Evolutionary conservation across 345 rosid genomes (phyloP).

Genomic region (Lepidium aucheri): DNA sequence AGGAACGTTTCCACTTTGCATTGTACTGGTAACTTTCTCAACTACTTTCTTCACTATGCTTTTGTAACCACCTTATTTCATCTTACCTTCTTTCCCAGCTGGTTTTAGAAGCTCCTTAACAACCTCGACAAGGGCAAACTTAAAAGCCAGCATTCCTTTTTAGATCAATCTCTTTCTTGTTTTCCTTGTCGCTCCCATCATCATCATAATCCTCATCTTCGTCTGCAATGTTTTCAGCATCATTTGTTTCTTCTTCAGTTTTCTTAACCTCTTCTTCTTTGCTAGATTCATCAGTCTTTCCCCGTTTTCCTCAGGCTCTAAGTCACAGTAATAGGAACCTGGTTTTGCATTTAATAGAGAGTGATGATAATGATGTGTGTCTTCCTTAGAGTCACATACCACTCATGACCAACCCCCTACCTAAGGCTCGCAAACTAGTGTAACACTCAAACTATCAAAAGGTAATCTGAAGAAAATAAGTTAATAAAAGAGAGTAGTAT

Average conservation of each 20-base stretch:
- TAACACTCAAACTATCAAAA: background rate
- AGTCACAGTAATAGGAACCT: conserved; percentile 32
- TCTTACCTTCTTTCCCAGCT: conserved; percentile 83
- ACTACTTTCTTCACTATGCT: conserved; percentile 90
- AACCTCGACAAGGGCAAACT: conserved; percentile 80
- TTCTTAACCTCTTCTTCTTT: conserved; percentile 34
- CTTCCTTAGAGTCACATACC: conserved; percentile 73
- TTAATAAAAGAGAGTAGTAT: background rate
- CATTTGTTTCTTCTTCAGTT: conserved; percentile 29
- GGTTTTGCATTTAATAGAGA: conserved; percentile 35
- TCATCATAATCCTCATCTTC: conserved; percentile 47
- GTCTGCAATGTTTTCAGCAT: conserved; percentile 30
- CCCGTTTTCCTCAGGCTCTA: conserved; percentile 33
- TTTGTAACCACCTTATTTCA: conserved; percentile 81
- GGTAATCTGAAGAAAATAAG: background rate
- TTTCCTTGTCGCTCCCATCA: conserved; percentile 25
- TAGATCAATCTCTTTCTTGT: conserved; percentile 59
- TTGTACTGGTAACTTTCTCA: conserved; percentile 72
- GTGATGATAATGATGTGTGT: conserved; percentile 28
- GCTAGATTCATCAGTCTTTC: conserved; percentile 31
- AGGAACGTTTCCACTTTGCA: conserved; percentile 71
- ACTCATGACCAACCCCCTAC: conserved; percentile 39
- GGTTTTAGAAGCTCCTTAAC: conserved; percentile 93
- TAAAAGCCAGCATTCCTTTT: conserved; percentile 70
- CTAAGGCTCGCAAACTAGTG: background rate